These are phyloP conservation scores for Camelina laxa DNA, from an alignment of 345 rosid genomes.

Conservation along the genomic window DNA sequence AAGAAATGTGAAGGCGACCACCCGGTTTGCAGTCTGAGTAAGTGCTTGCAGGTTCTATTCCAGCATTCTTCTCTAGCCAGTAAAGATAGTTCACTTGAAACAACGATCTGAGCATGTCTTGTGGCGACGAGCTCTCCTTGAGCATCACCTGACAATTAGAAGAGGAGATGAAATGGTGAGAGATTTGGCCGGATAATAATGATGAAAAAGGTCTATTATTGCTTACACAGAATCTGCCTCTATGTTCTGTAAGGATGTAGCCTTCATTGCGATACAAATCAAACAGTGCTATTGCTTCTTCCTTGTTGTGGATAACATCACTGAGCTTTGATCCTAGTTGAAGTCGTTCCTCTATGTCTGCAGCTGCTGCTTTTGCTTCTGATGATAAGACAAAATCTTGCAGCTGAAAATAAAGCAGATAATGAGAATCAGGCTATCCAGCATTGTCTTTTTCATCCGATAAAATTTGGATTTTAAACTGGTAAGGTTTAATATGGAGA, in stretches of 20 bases:
- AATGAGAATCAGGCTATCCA: conserved; percentile 4
- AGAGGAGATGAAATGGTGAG: conserved; percentile 17
- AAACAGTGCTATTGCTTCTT: conserved; percentile 74
- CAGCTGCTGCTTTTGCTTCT: conserved; percentile 79
- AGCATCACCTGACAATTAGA: conserved; percentile 72
- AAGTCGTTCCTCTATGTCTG: conserved; percentile 70
- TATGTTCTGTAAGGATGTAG: conserved; percentile 78
- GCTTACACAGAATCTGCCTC: conserved; percentile 77
- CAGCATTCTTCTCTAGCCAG: conserved; percentile 96
- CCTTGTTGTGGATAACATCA: conserved; percentile 68
- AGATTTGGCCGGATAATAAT: not conserved
- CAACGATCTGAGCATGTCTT: conserved; percentile 92
- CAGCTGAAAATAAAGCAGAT: conserved; percentile 45
- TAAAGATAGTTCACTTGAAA: conserved; percentile 92
- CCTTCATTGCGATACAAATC: conserved; percentile 72
- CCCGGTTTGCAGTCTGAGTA: conserved; percentile 70
- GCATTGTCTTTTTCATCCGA: conserved; percentile 7
- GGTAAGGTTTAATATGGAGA: conserved; percentile 4
- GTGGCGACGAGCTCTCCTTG: conserved; percentile 72
- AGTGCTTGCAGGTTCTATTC: conserved; percentile 62
- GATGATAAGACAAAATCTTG: conserved; percentile 53
- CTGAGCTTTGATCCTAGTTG: conserved; percentile 86
- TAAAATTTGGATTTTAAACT: conserved; percentile 14
- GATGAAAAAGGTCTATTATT: not conserved
- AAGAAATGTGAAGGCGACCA: conserved; percentile 78